Percentiles rank a stretch among this genome's conserved stretches.
Evolutionary conservation across 352 stramenopile species (phyloP).

Genomic region (Globisporangium acanthophoron): DNA sequence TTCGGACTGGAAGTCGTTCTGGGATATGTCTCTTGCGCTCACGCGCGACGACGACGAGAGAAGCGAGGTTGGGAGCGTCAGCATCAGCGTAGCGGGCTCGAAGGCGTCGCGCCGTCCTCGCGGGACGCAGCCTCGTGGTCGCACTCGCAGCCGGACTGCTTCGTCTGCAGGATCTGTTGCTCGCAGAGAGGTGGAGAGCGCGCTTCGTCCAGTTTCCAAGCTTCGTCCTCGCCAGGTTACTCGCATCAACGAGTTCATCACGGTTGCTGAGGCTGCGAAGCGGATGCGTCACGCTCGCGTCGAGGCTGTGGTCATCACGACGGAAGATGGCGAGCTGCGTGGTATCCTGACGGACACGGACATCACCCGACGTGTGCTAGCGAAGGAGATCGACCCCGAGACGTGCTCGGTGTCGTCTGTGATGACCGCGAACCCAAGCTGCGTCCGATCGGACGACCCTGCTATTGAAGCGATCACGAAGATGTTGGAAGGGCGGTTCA

Average conservation of each 20-base stretch:
- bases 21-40: conserved; percentile 84
- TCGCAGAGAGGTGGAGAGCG: conserved; percentile 52
- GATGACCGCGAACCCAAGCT: conserved; percentile 82
- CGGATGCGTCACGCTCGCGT: conserved; percentile 78
- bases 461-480: conserved; percentile 86
- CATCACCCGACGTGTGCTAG: conserved; percentile 77
- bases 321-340: conserved; percentile 70
- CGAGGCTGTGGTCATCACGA: conserved; percentile 84
- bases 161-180: conserved; percentile 46
- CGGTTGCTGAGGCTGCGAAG: conserved; percentile 74
- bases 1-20: conserved; percentile 84
- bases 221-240: conserved; percentile 75
- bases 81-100: conserved; percentile 54
- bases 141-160: conserved; percentile 32
- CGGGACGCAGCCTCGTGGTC: conserved; percentile 22
- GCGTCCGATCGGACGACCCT: conserved; percentile 73
- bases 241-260: conserved; percentile 84
- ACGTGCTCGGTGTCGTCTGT: conserved; percentile 72
- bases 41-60: conserved; percentile 65
- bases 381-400: conserved; percentile 75
- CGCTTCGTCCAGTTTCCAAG: conserved; percentile 73
- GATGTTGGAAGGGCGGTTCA: conserved; percentile 87
- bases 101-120: conserved; percentile 27
- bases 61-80: conserved; percentile 54
- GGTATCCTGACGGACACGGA: conserved; percentile 87